phyloP scores from a whole-genome alignment of 2,329 filamentous ascomycete genomes.

The Cladosporium sp. region DNA sequence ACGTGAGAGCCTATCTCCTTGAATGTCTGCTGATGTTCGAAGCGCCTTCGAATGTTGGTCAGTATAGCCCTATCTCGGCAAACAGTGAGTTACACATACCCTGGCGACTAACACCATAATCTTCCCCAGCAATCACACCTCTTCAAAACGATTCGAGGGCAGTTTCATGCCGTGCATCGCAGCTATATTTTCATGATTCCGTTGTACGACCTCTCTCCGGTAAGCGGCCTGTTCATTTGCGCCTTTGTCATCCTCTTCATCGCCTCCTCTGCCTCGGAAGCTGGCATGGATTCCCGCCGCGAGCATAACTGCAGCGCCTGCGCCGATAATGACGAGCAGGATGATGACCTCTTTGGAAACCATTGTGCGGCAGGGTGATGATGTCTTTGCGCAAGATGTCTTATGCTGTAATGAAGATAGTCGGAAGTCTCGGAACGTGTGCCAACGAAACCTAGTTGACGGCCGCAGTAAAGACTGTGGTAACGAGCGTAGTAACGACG shows the following conservation, averaged over 20 bases:
- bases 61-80: too few species aligned
- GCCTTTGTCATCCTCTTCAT: background rate
- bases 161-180: background rate
- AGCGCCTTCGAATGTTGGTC: too few species aligned
- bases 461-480: background rate
- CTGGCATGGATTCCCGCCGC: conserved; percentile 5
- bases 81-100: too few species aligned
- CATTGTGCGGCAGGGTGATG: too few species aligned
- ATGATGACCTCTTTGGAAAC: conserved; percentile 5
- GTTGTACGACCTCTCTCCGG: conserved; percentile 3
- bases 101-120: too few species aligned
- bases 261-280: background rate
- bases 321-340: conserved; percentile 2
- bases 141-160: background rate
- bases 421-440: too few species aligned
- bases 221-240: background rate
- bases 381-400: too few species aligned
- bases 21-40: too few species aligned
- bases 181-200: conserved; percentile 2
- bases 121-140: background rate
- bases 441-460: too few species aligned
- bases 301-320: background rate
- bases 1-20: too few species aligned
- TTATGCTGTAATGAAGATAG: too few species aligned
- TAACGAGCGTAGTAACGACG: background rate